A percentile compares a stretch with the other conserved stretches of the same genome.
Conservation (phyloP, 2,329 filamentous ascomycete species). For the Talaromyces sp. region DNA sequence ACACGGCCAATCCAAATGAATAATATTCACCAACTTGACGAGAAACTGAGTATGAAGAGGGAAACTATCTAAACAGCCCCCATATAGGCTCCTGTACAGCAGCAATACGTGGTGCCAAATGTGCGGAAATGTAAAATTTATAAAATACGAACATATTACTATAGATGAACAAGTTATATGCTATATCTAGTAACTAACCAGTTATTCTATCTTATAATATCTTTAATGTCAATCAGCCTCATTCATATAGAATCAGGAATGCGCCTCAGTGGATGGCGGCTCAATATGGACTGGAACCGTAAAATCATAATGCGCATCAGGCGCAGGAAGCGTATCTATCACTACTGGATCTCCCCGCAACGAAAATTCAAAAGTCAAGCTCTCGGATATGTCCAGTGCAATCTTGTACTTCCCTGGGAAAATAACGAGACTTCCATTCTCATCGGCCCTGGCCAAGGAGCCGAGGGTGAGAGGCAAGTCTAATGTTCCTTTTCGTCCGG, state of each 20-base stretch:
- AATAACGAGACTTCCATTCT: constrained; percentile 15
- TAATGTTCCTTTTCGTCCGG: not conserved
- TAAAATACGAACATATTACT: too few relatives aligned
- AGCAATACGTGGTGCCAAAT: too few relatives aligned
- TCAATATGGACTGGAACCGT: not conserved
- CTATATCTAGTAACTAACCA: too few relatives aligned
- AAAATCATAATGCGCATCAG: not conserved
- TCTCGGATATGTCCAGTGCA: constrained; percentile 9
- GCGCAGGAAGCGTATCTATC: not conserved
- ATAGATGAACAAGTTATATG: too few relatives aligned
- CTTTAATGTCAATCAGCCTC: too few relatives aligned
- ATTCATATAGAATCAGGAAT: not conserved
- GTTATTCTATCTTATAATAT: too few relatives aligned
- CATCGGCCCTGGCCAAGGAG: constrained; percentile 17
- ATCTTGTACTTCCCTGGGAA: constrained; percentile 16
- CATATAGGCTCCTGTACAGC: too few relatives aligned
- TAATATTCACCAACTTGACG: too few relatives aligned
- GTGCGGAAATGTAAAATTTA: too few relatives aligned
- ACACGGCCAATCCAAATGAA: too few relatives aligned
- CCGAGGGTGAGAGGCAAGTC: constrained; percentile 13
- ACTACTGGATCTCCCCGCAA: not conserved
- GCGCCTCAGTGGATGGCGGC: not conserved
- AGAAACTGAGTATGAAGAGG: too few relatives aligned
- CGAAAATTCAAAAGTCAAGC: not conserved
- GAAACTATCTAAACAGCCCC: too few relatives aligned